Evolutionary conservation across 2,329 filamentous ascomycete genomes (phyloP), one percentile per base, ranked within the genome.

Genomic region (Zasmidium cellare): DNA sequence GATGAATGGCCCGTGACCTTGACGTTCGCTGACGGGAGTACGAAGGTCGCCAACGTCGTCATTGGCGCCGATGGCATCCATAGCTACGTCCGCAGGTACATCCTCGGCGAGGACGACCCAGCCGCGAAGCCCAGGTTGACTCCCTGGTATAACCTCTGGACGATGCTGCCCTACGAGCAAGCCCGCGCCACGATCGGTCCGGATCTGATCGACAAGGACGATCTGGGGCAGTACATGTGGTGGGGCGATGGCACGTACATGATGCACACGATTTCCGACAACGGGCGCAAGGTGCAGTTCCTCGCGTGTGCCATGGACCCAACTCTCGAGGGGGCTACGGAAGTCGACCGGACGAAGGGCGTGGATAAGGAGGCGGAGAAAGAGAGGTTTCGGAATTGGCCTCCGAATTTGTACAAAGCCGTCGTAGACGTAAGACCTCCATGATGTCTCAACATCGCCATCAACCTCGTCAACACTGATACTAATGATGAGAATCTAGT

Each of bases 31-130:
- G 57, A 56, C 19, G 57, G 52, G 18, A 46, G 38, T 6, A 53
- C 23, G 14, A 51, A 57, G 9, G 48, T 46, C 14, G 52, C 51
- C 1, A 57, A 58, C 52, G 20, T 62, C 9, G 44, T 62, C 7
- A 44, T 62, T n/a, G 60, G 60, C 14, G 60, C 60, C 16, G 60
- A 62, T 45, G 60, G 60, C 9, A 60, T 62, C 2, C 54, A 56
- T 20, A 55, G 54, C 25, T 50, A 24, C 11, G 57, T 60, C 18
- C 49, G 60, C 9, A 55, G 55, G 28, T 45, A 51, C 19, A 53
- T 63, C 20, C 56, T 63, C 9, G 61, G 59, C 16, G 41, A 28
- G 3, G 38, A 53, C 9, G 58, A 63, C 23, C 56, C 58, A 41
- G 58, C 61, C 20, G 49, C 46, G 25, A 48, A n/a, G 2, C 61